A percentile compares a stretch with the other conserved stretches of the same genome.
phyloP scores from a whole-genome alignment of 208 protist species.

The Leishmania major region DNA sequence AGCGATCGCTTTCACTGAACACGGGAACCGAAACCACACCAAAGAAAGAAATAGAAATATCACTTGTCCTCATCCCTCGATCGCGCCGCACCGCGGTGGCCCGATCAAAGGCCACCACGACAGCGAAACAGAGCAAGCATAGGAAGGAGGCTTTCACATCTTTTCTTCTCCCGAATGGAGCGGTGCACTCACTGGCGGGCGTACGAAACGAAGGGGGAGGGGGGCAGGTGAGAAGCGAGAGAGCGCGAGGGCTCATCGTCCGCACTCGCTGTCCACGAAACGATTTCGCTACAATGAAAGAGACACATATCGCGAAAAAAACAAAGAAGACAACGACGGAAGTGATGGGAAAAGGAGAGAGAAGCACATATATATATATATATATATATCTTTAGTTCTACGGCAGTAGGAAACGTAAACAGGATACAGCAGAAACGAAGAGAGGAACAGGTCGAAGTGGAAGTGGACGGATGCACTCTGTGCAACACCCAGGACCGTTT shows the following conservation, averaged over 20 bases:
- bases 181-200: background rate
- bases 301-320: background rate
- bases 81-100: background rate
- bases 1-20: background rate
- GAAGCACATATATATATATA: background rate
- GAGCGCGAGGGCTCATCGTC: background rate
- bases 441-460: background rate
- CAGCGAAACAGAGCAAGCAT: background rate
- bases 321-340: background rate
- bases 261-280: background rate
- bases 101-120: background rate
- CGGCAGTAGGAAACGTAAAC: background rate
- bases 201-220: background rate
- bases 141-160: background rate
- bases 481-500: background rate
- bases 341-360: background rate
- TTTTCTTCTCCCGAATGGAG: too few species aligned
- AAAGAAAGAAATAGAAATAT: background rate
- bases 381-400: background rate
- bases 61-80: background rate
- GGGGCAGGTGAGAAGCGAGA: background rate
- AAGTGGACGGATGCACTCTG: background rate
- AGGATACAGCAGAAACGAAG: background rate
- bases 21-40: background rate
- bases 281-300: background rate